These are phyloP conservation scores for Crucibulum parvulum DNA, from an alignment of 1,284 basidiomycete species.

Conservation along the genomic window DNA sequence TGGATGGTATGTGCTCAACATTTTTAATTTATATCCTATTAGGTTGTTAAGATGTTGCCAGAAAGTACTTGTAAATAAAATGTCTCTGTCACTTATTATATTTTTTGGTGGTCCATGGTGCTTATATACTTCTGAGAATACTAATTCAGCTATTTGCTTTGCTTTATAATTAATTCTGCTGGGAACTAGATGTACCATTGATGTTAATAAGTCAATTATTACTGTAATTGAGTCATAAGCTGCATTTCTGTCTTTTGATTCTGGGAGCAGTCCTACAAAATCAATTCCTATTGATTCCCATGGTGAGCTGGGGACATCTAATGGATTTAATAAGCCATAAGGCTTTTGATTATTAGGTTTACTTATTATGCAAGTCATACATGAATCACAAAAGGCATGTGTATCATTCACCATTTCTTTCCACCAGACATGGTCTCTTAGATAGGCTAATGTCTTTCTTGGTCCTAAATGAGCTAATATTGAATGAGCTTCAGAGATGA, in stretches of 20 bases:
- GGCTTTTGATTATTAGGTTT: constrained; percentile 33
- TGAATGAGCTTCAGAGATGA: too few species aligned
- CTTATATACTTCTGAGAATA: too few species aligned
- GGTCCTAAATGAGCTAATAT: too few species aligned
- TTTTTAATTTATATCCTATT: too few species aligned
- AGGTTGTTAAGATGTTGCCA: too few species aligned
- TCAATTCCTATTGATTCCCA: constrained; percentile 47
- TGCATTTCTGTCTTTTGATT: constrained; percentile 29
- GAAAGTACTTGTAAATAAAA: too few species aligned
- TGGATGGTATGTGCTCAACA: too few species aligned
- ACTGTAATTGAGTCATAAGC: constrained; percentile 41
- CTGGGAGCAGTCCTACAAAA: constrained; percentile 46
- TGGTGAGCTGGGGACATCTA: constrained; percentile 31
- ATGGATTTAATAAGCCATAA: constrained; percentile 36
- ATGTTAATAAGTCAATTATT: constrained; percentile 41
- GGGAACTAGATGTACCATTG: constrained; percentile 41
- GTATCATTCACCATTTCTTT: constrained; percentile 29
- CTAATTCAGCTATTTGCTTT: too few species aligned
- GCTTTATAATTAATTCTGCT: constrained; percentile 6
- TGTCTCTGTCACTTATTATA: too few species aligned
- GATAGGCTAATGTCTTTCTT: too few species aligned
- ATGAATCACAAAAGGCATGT: constrained; percentile 26
- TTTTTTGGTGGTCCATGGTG: too few species aligned
- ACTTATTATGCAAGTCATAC: constrained; percentile 28
- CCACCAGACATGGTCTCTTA: too few species aligned